These are phyloP conservation scores for Eimeria praecox DNA, from an alignment of 169 alveolate genomes.

Conservation along the genomic window DNA sequence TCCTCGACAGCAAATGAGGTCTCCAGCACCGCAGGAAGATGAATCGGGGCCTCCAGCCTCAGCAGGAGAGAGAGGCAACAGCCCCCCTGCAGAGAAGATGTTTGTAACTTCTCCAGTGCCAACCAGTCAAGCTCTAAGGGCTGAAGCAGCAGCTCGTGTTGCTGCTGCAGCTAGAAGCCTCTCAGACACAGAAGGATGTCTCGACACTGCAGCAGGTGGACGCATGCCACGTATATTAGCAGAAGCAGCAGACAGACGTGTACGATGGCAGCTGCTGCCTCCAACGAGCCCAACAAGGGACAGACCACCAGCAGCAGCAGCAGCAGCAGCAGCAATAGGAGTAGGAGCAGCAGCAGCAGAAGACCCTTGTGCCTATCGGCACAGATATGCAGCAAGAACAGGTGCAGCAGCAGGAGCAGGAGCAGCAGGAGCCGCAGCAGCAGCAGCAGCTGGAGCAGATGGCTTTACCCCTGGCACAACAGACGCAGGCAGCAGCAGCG, in stretches of 20 bases:
- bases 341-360: no score
- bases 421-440: no score
- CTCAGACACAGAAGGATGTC: constrained; percentile 23
- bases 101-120: neutral
- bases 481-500: constrained; percentile 63
- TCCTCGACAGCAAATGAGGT: neutral
- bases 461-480: neutral
- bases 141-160: constrained; percentile 48
- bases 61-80: no score
- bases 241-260: constrained; percentile 44
- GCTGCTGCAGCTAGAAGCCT: constrained; percentile 66
- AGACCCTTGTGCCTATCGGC: no score
- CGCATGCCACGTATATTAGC: constrained; percentile 9
- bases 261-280: constrained; percentile 53
- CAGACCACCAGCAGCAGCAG: neutral
- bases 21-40: neutral
- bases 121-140: neutral
- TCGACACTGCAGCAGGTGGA: constrained; percentile 32
- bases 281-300: neutral
- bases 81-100: neutral
- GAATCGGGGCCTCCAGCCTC: neutral
- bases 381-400: no score
- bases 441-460: constrained; percentile 33
- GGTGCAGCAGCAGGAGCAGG: constrained; percentile 11
- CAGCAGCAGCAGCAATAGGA: no score